Percentiles rank a stretch among this genome's conserved stretches.
Conservation (phyloP, 31 red algal genomes). For the Asparagopsis taxiformis region DNA sequence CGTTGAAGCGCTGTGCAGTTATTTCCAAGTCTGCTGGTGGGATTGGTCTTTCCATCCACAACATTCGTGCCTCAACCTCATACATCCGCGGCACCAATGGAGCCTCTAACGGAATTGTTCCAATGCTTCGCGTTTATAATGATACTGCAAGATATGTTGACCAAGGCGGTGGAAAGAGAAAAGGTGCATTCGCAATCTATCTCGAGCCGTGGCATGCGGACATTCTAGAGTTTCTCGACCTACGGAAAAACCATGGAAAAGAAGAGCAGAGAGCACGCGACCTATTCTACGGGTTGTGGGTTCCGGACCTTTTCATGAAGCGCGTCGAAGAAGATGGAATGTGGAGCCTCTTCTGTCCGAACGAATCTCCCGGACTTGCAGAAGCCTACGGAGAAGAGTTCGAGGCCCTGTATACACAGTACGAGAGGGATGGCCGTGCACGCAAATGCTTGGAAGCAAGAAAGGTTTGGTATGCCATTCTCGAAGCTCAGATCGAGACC, state of each 20-base stretch:
- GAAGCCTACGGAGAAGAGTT: slow-evolving; percentile 87
- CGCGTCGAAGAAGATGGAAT: slow-evolving; percentile 80
- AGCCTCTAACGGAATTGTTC: slow-evolving; percentile 96
- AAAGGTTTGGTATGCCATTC: slow-evolving; percentile 94
- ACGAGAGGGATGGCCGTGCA: slow-evolving; percentile 86
- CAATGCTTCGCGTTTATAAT: slow-evolving; percentile 98
- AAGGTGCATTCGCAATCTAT: slow-evolving; percentile 98
- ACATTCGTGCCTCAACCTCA: slow-evolving; percentile 86
- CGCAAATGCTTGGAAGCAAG: slow-evolving; percentile 60
- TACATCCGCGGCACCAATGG: slow-evolving; percentile 99
- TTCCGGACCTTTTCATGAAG: slow-evolving; percentile 95
- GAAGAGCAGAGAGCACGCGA: slow-evolving; percentile 95
- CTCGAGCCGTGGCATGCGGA: slow-evolving; percentile 99
- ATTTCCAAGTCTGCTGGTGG: slow-evolving; percentile 97
- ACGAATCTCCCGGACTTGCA: slow-evolving; percentile 88
- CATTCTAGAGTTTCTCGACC: slow-evolving; percentile 95
- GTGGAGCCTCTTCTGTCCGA: slow-evolving; percentile 97
- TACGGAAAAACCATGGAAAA: slow-evolving; percentile 98
- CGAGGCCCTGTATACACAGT: slow-evolving; percentile 78
- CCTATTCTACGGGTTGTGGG: slow-evolving; percentile 97
- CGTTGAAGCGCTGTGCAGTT: slow-evolving; percentile 92
- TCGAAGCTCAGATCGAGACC: slow-evolving; percentile 98
- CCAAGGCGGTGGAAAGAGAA: slow-evolving; percentile 98
- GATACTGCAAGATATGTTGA: slow-evolving; percentile 99
- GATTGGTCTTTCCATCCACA: slow-evolving; percentile 89